These are phyloP conservation scores for Aspergillus sp. DNA, from an alignment of 2,329 filamentous ascomycete genomes.

Conservation along the genomic window DNA sequence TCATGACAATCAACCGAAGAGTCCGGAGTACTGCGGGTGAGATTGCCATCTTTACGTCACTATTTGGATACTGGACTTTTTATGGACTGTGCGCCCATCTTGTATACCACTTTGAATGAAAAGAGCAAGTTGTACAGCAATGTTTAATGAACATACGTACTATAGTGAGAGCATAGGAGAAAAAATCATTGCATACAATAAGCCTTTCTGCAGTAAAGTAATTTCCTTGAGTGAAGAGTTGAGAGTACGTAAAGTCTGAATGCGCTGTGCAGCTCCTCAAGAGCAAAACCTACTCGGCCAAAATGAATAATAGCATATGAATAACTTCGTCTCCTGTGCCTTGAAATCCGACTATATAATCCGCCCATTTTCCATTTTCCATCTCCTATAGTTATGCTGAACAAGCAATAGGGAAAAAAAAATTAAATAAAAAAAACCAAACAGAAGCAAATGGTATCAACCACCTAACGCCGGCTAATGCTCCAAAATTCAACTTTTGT, in stretches of 20 bases:
- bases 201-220: background rate
- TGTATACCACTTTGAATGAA: background rate
- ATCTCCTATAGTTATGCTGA: constrained; percentile 4
- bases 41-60: constrained; percentile 2
- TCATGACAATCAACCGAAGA: background rate
- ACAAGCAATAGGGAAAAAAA: constrained; percentile 4
- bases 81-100: background rate
- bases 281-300: background rate
- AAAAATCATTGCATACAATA: background rate
- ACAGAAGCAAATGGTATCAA: constrained; percentile 33
- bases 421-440: constrained; percentile 11
- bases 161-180: background rate
- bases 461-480: constrained; percentile 36
- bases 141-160: background rate
- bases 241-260: constrained; percentile 2
- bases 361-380: constrained; percentile 9
- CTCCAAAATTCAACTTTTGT: constrained; percentile 32
- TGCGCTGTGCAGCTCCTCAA: background rate
- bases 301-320: background rate
- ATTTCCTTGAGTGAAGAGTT: constrained; percentile 1
- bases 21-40: background rate
- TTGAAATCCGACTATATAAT: background rate
- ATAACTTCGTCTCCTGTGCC: background rate
- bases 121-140: background rate
- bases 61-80: background rate